Evolutionary conservation across 2,329 filamentous ascomycete species (phyloP), one percentile per base, ranked within the genome.

Genomic region (Alternaria atra): DNA sequence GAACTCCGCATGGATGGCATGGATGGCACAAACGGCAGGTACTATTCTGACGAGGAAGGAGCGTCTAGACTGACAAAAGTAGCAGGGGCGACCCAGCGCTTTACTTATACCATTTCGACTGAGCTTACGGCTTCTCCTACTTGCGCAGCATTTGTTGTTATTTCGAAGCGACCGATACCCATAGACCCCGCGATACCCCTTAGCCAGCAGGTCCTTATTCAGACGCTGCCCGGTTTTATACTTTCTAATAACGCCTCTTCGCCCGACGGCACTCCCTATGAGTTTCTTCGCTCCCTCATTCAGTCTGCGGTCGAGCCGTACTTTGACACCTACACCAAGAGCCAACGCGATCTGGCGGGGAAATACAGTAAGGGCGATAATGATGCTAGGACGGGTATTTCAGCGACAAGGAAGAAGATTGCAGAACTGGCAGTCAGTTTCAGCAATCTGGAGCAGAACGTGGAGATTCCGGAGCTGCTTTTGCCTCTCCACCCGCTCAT

Each of bases 391-490:
- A 97, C 93, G 17, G 95, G 95, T 61, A 94, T 99, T 64, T 93
- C 95, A 15, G 93, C 94, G n/a, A 94, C 95, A 20, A 97, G 97
- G 84, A 97, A 97, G 86, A 92, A 93, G 74, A 90, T 98, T 78
- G 95, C 94, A 52, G 96, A 99, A 78, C 82, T 99, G 69, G 94
- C 97, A 78, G 85, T 97, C 70, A 95, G 91, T 69, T 83, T 99
- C 73, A 86, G 93, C 59, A 94, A 99, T 74, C 84, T 99, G 55
- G 94, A 97, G 80, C 94, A 99, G 79, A 98, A 99, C 80, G 93
- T 97, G 57, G 96, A 99, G 79, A 98, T 99, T 54, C 95, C 95
- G 20, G 93, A 97, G 71, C 86, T 98, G 52, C 91, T 92, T 17
- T 83, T 99, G 64, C 89, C 92, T 10, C 90, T 97, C 67, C 94